These are phyloP conservation scores for Globisporangium barbulae DNA, from an alignment of 352 stramenopile species.

Conservation along the genomic window DNA sequence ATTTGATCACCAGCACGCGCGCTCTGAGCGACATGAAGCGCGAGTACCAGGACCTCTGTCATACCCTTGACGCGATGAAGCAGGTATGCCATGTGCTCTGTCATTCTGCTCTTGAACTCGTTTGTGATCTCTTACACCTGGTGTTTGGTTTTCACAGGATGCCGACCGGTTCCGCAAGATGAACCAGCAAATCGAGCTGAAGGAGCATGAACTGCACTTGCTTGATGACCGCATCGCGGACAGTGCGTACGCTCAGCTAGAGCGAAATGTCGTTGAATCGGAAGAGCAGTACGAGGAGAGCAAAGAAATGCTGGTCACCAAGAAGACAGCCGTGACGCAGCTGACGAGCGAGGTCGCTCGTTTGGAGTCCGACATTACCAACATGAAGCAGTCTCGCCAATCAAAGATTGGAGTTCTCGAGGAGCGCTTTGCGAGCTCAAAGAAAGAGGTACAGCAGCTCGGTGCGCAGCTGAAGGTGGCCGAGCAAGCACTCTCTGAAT, in stretches of 20 bases:
- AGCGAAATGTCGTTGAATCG: constrained; percentile 60
- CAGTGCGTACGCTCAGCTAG: constrained; percentile 75
- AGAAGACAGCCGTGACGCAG: constrained; percentile 68
- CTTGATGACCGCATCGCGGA: constrained; percentile 78
- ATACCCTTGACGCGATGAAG: constrained; percentile 62
- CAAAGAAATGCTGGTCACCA: constrained; percentile 52
- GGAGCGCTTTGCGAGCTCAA: constrained; percentile 67
- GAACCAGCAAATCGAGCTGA: constrained; percentile 78
- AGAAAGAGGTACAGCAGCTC: constrained; percentile 73
- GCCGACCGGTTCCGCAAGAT: constrained; percentile 67
- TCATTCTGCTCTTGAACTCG: neutral
- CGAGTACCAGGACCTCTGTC: constrained; percentile 60
- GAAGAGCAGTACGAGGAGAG: constrained; percentile 76
- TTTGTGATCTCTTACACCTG: neutral
- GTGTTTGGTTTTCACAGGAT: constrained; percentile 33
- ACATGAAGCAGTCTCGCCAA: constrained; percentile 77
- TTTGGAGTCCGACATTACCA: constrained; percentile 78
- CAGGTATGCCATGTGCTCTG: constrained; percentile 29
- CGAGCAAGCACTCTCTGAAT: constrained; percentile 69
- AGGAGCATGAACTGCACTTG: constrained; percentile 76
- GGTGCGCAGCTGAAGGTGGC: constrained; percentile 48
- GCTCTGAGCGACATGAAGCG: constrained; percentile 64
- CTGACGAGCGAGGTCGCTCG: constrained; percentile 72
- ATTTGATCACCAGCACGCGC: constrained; percentile 69
- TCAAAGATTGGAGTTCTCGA: constrained; percentile 80